A percentile compares a stretch with the other conserved stretches of the same genome.
Conservation (phyloP, 139 green algal genomes). For the Bryopsis sp. region DNA sequence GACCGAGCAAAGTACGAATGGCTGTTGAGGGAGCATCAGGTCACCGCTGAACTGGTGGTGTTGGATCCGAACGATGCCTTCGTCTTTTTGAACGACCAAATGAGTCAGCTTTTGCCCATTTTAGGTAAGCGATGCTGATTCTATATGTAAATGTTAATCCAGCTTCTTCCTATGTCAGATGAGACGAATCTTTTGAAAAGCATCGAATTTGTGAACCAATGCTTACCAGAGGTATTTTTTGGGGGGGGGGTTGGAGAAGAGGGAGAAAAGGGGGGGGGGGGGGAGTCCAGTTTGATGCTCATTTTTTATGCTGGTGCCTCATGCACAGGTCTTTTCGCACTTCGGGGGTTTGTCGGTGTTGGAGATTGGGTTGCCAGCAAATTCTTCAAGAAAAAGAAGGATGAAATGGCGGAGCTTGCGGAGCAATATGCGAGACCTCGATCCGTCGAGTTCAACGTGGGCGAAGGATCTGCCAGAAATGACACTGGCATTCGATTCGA, state of each 20-base stretch:
- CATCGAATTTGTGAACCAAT: no score
- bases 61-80: constrained; percentile 42
- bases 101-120: constrained; percentile 43
- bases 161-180: no score
- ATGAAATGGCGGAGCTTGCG: constrained; percentile 17
- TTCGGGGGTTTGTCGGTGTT: constrained; percentile 31
- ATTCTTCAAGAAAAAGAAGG: constrained; percentile 40
- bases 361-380: constrained; percentile 9
- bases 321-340: constrained; percentile 31
- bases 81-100: constrained; percentile 45
- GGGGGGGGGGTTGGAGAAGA: no score
- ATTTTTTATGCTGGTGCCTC: no score
- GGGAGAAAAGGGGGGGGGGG: no score
- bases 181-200: no score
- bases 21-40: constrained; percentile 37
- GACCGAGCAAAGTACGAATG: constrained; percentile 29
- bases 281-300: no score
- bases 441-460: constrained; percentile 19
- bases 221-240: no score
- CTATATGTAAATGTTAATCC: no score
- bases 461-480: constrained; percentile 8
- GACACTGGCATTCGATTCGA: constrained; percentile 56
- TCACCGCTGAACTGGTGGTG: constrained; percentile 46
- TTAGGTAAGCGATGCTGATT: no score
- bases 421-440: constrained; percentile 19